A percentile compares a stretch with the other conserved stretches of the same genome.
Conservation (phyloP, 768 basidiomycete genomes). For the Termitomyces titanicus region DNA sequence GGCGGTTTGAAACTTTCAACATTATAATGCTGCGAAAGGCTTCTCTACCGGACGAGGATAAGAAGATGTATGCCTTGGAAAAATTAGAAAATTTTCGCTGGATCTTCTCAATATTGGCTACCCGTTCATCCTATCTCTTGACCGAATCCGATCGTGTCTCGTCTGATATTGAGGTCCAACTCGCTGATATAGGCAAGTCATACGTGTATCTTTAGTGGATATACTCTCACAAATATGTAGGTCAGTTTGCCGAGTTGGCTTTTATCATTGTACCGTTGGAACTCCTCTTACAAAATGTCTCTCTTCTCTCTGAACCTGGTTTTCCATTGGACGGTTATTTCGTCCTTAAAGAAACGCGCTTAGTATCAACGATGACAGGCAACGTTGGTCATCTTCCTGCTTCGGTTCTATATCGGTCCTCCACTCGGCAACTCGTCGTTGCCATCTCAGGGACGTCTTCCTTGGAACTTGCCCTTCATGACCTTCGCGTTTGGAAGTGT, state of each 20-base stretch:
- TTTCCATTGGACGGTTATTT: constrained; percentile 53
- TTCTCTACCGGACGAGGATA: constrained; percentile 33
- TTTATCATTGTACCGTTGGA: constrained; percentile 40
- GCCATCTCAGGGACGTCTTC: constrained; percentile 49
- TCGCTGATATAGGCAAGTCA: constrained; percentile 42
- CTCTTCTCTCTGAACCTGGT: constrained; percentile 31
- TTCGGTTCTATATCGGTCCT: constrained; percentile 42
- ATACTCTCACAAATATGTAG: constrained; percentile 18
- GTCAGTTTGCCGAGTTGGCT: constrained; percentile 54
- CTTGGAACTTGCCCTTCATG: constrained; percentile 40
- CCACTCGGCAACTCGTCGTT: constrained; percentile 44
- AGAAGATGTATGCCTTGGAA: constrained; percentile 49
- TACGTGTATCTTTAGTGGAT: background rate
- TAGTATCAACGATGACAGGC: constrained; percentile 39
- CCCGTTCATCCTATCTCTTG: constrained; percentile 40
- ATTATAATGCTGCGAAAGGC: too few relatives aligned
- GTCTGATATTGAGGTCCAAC: constrained; percentile 30
- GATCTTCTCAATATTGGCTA: constrained; percentile 45
- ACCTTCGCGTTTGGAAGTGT: constrained; percentile 37
- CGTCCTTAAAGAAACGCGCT: constrained; percentile 28
- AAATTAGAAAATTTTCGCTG: constrained; percentile 53
- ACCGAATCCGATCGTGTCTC: constrained; percentile 37
- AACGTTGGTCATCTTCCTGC: constrained; percentile 40
- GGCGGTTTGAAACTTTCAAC: too few relatives aligned
- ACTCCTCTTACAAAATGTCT: constrained; percentile 40